A percentile compares a stretch with the other conserved stretches of the same genome.
Evolutionary conservation across 768 basidiomycete species (phyloP).

Genomic region (Collybia nuda): DNA sequence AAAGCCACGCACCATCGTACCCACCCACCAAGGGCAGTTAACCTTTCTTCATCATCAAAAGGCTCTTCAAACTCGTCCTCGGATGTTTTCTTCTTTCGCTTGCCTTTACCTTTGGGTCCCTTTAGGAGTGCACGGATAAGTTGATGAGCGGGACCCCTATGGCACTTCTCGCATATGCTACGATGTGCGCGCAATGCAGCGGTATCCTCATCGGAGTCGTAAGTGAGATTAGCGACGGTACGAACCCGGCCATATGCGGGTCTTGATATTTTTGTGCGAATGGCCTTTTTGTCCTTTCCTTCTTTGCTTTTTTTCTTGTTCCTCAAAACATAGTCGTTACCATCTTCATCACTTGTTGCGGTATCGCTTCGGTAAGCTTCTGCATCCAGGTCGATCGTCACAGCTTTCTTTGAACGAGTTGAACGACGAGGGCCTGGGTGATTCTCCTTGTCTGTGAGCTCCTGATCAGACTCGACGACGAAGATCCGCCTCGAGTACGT

Average conservation of each 20-base stretch:
- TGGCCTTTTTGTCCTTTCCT: constrained; percentile 18
- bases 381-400: constrained; percentile 34
- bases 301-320: constrained; percentile 1
- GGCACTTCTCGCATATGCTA: constrained; percentile 71
- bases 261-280: constrained; percentile 25
- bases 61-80: constrained; percentile 54
- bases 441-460: constrained; percentile 20
- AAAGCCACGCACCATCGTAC: constrained; percentile 55
- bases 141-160: constrained; percentile 55
- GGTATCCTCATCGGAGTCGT: constrained; percentile 58
- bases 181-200: constrained; percentile 62
- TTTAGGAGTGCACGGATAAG: constrained; percentile 38
- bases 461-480: constrained; percentile 35
- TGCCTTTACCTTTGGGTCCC: constrained; percentile 31
- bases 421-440: constrained; percentile 43
- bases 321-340: constrained; percentile 14
- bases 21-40: constrained; percentile 71
- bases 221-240: constrained; percentile 38
- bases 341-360: constrained; percentile 32
- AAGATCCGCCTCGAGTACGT: constrained; percentile 39
- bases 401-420: constrained; percentile 40
- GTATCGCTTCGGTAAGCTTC: constrained; percentile 22
- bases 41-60: constrained; percentile 52
- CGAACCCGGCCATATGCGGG: constrained; percentile 48
- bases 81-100: constrained; percentile 36